Percentiles rank a stretch among this genome's conserved stretches.
phyloP scores from a whole-genome alignment of 2,329 filamentous ascomycete species.

The Phialocephala subalpina region DNA sequence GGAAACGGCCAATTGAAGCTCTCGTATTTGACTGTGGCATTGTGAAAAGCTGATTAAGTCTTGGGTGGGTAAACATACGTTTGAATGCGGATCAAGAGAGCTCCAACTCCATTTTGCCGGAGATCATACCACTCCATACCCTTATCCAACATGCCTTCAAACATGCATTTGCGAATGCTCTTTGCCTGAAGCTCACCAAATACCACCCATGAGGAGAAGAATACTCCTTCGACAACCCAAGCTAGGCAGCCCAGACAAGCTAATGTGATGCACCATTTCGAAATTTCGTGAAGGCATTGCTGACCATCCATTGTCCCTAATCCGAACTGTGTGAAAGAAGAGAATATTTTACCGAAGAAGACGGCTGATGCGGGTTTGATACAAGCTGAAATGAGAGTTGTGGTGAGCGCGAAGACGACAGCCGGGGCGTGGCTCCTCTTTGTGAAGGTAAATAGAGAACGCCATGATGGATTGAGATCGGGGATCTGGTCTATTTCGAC shows the following conservation, averaged over 20 bases:
- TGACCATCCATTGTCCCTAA: conserved; percentile 56
- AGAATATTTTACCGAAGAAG: conserved; percentile 78
- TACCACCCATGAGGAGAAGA: conserved; percentile 75
- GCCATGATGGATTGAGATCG: conserved; percentile 34
- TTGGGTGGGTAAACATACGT: conserved; percentile 60
- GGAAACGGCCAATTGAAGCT: conserved; percentile 82
- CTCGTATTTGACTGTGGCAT: conserved; percentile 74
- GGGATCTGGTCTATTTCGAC: conserved; percentile 2
- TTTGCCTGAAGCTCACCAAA: conserved; percentile 85
- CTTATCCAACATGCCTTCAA: conserved; percentile 72
- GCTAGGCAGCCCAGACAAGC: conserved; percentile 67
- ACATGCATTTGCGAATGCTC: conserved; percentile 69
- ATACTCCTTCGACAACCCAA: conserved; percentile 72
- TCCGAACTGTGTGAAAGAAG: conserved; percentile 73
- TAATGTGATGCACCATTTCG: conserved; percentile 68
- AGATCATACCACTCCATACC: conserved; percentile 86
- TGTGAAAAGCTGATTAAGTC: neutral
- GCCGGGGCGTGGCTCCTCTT: conserved; percentile 63
- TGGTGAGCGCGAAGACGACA: conserved; percentile 61
- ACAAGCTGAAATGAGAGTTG: conserved; percentile 66
- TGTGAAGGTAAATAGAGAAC: conserved; percentile 74
- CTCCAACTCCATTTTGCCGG: conserved; percentile 73
- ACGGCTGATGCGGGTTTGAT: conserved; percentile 72
- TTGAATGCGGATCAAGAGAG: conserved; percentile 76
- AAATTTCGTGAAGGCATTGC: conserved; percentile 63